These are phyloP conservation scores for Phycomyces nitens DNA, from an alignment of 192 early-diverging fungal genomes.

Conservation along the genomic window DNA sequence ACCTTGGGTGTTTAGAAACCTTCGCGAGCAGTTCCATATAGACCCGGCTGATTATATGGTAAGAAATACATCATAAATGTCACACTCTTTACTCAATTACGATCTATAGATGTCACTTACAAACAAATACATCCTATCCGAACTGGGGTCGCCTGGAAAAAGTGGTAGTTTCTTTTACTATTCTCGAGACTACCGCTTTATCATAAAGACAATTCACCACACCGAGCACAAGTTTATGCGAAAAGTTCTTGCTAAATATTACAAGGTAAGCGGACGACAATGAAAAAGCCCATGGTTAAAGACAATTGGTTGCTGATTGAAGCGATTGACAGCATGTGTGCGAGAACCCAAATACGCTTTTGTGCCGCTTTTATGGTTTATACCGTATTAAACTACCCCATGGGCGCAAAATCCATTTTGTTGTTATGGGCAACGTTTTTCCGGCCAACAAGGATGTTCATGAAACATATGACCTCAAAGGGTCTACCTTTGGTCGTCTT, in stretches of 20 bases:
- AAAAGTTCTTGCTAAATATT: conserved; percentile 82
- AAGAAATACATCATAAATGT: background rate
- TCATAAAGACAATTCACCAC: conserved; percentile 97
- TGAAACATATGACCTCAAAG: conserved; percentile 93
- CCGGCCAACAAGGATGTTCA: conserved; percentile 97
- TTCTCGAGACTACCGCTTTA: conserved; percentile 95
- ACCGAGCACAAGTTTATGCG: conserved; percentile 93
- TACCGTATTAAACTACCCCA: conserved; percentile 94
- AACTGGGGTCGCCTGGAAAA: conserved; percentile 94
- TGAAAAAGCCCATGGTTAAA: background rate
- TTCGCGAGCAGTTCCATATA: conserved; percentile 84
- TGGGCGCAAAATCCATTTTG: conserved; percentile 92
- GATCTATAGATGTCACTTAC: conserved; percentile 73
- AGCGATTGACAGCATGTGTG: conserved; percentile 64
- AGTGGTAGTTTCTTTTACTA: conserved; percentile 96
- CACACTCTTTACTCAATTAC: too few species aligned
- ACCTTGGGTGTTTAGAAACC: conserved; percentile 91
- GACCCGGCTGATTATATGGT: conserved; percentile 91
- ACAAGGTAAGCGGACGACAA: conserved; percentile 49
- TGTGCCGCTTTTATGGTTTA: conserved; percentile 92
- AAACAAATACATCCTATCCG: conserved; percentile 94
- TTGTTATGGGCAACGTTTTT: conserved; percentile 98
- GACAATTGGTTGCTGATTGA: background rate
- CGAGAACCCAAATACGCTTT: conserved; percentile 84
- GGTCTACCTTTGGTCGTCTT: conserved; percentile 83